phyloP scores from a whole-genome alignment of 768 basidiomycete genomes.

The Mycena metata region DNA sequence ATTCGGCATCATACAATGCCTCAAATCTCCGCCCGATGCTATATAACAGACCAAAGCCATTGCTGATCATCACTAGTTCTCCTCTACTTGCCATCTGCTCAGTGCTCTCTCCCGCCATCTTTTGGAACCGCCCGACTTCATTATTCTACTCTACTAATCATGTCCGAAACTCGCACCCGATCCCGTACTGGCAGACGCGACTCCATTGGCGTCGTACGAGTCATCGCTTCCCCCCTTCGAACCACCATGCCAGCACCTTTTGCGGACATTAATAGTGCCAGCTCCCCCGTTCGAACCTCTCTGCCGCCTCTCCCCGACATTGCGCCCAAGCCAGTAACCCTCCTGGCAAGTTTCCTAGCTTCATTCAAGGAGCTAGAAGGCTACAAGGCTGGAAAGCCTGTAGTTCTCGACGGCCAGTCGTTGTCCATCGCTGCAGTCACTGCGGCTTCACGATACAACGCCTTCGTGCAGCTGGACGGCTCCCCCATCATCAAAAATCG shows the following conservation, averaged over 20 bases:
- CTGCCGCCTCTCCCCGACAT: slow-evolving; percentile 37
- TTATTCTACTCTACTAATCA: slow-evolving; percentile 28
- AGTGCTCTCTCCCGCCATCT: slow-evolving; percentile 1
- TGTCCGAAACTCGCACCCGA: slow-evolving; percentile 37
- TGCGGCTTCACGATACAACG: slow-evolving; percentile 77
- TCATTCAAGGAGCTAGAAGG: slow-evolving; percentile 72
- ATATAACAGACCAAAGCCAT: slow-evolving; percentile 28
- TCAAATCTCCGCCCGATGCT: slow-evolving; percentile 1
- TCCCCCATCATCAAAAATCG: slow-evolving; percentile 62
- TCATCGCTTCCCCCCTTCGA: slow-evolving; percentile 33
- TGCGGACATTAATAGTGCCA: neutral
- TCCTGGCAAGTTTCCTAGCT: slow-evolving; percentile 70
- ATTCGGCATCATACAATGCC: slow-evolving; percentile 9
- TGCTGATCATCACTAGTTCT: neutral
- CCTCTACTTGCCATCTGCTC: too few relatives aligned
- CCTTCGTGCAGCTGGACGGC: slow-evolving; percentile 64
- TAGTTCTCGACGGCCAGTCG: slow-evolving; percentile 76
- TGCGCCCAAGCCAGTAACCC: slow-evolving; percentile 45
- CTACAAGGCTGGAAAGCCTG: slow-evolving; percentile 76
- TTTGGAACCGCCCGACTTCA: too few relatives aligned
- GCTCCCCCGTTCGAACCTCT: slow-evolving; percentile 36
- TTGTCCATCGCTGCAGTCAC: slow-evolving; percentile 84
- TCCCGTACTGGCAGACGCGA: slow-evolving; percentile 27
- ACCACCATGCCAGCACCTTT: slow-evolving; percentile 35
- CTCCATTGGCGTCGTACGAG: slow-evolving; percentile 32